phyloP scores from a whole-genome alignment of 2,329 filamentous ascomycete species.

The Ophiobolus disseminans region DNA sequence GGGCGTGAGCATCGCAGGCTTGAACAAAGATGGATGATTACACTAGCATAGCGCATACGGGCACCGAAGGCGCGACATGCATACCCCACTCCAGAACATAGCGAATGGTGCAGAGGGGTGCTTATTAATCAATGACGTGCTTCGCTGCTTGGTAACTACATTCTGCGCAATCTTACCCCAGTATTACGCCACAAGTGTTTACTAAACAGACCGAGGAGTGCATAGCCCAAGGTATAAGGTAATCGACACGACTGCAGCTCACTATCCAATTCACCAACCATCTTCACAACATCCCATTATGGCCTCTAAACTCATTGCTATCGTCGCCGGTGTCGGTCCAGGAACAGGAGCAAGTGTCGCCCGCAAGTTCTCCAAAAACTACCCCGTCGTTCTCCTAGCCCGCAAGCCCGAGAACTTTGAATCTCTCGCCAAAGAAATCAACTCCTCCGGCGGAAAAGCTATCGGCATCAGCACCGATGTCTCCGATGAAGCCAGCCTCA shows the following conservation, averaged over 20 bases:
- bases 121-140: constrained; percentile 39
- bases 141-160: constrained; percentile 23
- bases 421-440: constrained; percentile 73
- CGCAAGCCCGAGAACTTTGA: constrained; percentile 71
- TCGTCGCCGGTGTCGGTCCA: constrained; percentile 75
- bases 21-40: constrained; percentile 11
- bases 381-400: constrained; percentile 78
- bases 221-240: background rate
- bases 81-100: background rate
- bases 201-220: constrained; percentile 27
- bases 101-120: constrained; percentile 12
- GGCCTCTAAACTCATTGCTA: constrained; percentile 65
- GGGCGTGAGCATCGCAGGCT: constrained; percentile 24
- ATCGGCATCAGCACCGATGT: constrained; percentile 74
- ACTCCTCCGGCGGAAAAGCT: constrained; percentile 69
- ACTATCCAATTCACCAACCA: background rate
- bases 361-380: constrained; percentile 66
- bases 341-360: constrained; percentile 71
- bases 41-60: constrained; percentile 6
- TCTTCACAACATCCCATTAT: constrained; percentile 23
- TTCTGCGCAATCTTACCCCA: constrained; percentile 24
- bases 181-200: constrained; percentile 31
- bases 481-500: constrained; percentile 61
- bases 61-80: background rate
- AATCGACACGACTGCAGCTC: background rate